phyloP scores from a whole-genome alignment of 139 green algal species.

The Protoeuglena noctilucae region DNA sequence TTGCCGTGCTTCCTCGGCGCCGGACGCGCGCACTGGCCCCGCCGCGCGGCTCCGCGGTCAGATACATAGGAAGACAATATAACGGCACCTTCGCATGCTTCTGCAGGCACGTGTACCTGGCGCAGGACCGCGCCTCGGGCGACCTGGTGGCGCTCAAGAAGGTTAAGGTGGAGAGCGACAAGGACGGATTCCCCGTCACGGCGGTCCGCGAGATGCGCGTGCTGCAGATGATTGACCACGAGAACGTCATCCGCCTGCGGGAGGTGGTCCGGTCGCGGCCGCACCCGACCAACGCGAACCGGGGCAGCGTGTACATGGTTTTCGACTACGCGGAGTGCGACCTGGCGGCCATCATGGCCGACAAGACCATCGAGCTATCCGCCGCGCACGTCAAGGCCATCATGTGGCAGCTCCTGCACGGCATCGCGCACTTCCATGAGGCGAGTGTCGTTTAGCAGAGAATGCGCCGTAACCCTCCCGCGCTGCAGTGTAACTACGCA shows the following conservation, averaged over 20 bases:
- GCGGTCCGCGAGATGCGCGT: conserved; percentile 98
- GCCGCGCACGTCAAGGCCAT: conserved; percentile 75
- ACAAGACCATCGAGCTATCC: not conserved
- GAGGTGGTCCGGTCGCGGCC: conserved; percentile 85
- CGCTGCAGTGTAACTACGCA: not conserved
- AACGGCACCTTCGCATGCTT: conserved; percentile 11
- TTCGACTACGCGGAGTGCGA: conserved; percentile 99
- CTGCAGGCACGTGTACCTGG: not conserved
- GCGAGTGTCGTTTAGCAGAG: conserved; percentile 69
- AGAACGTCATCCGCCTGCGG: conserved; percentile 87
- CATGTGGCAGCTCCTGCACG: conserved; percentile 83
- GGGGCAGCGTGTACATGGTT: conserved; percentile 97
- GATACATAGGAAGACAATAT: no score
- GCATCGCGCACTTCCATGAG: conserved; percentile 70
- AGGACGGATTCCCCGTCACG: conserved; percentile 97
- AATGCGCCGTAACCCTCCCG: no score
- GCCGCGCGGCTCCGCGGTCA: no score
- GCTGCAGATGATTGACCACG: conserved; percentile 63
- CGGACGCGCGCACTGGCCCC: no score
- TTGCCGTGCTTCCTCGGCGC: no score
- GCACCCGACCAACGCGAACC: conserved; percentile 63
- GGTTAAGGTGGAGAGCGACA: conserved; percentile 97
- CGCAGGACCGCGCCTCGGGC: not conserved
- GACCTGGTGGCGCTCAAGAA: conserved; percentile 81
- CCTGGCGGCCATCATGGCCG: conserved; percentile 80